Evolutionary conservation across 2,329 filamentous ascomycete species (phyloP), one percentile per base, ranked within the genome.

Genomic region (Aureobasidium melanogenum): DNA sequence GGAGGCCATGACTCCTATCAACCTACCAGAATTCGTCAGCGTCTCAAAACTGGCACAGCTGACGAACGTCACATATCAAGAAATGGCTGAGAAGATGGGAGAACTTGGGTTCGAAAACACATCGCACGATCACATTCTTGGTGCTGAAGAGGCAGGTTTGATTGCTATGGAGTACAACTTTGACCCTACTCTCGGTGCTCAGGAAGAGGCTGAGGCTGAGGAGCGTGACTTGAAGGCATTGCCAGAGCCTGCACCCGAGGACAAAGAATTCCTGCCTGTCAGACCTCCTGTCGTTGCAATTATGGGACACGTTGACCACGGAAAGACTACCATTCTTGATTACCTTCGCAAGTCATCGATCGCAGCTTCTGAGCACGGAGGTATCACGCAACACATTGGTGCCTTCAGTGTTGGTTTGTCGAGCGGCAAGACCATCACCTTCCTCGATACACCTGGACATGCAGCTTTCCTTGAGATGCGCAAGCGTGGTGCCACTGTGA

Each of bases 261-360:
- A 93, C 72, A 82, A 79, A 52, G 84, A 88, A 0, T 67, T 74
- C 15, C 75, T 97, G 8, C 91, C 91, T 1, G 74, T 79, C 36
- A 84, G 95, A 17, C 93, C 94, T 8, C 95, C 94, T 0, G 91
- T 99, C 38, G 92, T 99, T 41, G 97, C 95, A 0, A 99, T 99
- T 70, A 99, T 99, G 95, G 94, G 94, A 2, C 94, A 99, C 66
- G 94, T 99, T 68, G 95, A 99, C 72, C 94, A 99, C 73, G 94
- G 94, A 59, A 99, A 99, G 78, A 99, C 94, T 0, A 99, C 95
- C 0, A 86, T 99, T 44, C 80, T 99, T 10, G 94, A 99, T 72
- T 97, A 87, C 76, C 79, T 99, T 47, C 88, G 94, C 39, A 95
- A 96, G 68, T 94, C 92, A 1, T 97, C 91, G 7, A 85, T 99